A percentile compares a stretch with the other conserved stretches of the same genome.
Conservation (phyloP, 495 filamentous ascomycete genomes). For the Aspergillus bertholletiae region DNA sequence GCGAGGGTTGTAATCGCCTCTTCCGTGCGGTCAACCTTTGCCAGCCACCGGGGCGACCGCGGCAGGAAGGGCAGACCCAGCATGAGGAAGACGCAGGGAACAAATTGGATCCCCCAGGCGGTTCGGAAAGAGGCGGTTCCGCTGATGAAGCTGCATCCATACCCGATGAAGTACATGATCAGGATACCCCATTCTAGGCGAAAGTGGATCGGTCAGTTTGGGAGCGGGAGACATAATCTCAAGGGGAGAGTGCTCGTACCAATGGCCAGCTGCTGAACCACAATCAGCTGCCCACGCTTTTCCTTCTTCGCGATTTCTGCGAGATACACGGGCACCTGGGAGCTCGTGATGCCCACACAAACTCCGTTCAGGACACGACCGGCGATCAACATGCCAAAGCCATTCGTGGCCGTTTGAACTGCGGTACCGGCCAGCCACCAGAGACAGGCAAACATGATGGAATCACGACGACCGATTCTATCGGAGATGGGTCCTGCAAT, state of each 20-base stretch:
- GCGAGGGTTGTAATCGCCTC: constrained; percentile 60
- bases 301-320: constrained; percentile 61
- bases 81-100: constrained; percentile 56
- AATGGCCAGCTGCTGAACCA: constrained; percentile 66
- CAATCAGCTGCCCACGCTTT: constrained; percentile 58
- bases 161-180: constrained; percentile 50
- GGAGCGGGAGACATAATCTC: not conserved
- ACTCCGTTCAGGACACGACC: constrained; percentile 64
- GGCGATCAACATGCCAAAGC: constrained; percentile 53
- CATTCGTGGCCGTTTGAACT: constrained; percentile 51
- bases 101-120: constrained; percentile 62
- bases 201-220: not conserved
- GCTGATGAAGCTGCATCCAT: constrained; percentile 54
- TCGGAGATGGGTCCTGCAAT: constrained; percentile 59
- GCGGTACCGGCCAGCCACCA: constrained; percentile 62
- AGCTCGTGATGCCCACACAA: constrained; percentile 62
- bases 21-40: constrained; percentile 56
- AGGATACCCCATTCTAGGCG: constrained; percentile 57
- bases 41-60: constrained; percentile 61
- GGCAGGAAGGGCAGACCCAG: constrained; percentile 60
- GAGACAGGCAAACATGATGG: constrained; percentile 57
- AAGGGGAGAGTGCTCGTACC: not conserved
- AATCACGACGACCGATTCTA: constrained; percentile 55
- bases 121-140: constrained; percentile 60
- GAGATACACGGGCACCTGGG: constrained; percentile 66